Evolutionary conservation across 371 early-diverging fungal species (phyloP).

Genomic region (Mortierella sp.): DNA sequence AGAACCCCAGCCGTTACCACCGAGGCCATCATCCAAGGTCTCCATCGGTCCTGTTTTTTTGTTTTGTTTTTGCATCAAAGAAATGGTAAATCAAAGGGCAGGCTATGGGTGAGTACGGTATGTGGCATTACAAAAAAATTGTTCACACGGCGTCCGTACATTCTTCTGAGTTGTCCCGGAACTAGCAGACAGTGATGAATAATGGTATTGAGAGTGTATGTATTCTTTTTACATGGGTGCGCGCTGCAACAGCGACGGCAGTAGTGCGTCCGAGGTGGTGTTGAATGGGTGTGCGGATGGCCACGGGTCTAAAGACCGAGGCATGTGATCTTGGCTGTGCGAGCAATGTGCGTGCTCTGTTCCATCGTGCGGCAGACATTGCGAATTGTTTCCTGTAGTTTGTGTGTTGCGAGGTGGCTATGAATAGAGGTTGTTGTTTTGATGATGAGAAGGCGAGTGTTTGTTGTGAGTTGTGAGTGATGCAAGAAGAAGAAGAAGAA

Average conservation of each 20-base stretch:
- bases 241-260: conserved; percentile 23
- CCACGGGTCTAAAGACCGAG: background rate
- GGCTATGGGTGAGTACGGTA: background rate
- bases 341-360: conserved; percentile 29
- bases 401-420: background rate
- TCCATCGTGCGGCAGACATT: conserved; percentile 41
- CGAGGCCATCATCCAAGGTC: conserved; percentile 46
- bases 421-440: background rate
- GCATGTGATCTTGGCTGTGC: conserved; percentile 14
- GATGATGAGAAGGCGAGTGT: background rate
- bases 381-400: too few species aligned
- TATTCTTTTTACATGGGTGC: conserved; percentile 18
- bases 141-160: background rate
- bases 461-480: background rate
- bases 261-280: conserved; percentile 42
- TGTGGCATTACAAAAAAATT: background rate
- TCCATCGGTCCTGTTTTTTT: conserved; percentile 27
- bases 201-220: background rate
- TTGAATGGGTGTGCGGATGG: conserved; percentile 40
- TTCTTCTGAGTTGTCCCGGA: background rate
- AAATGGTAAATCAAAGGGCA: background rate
- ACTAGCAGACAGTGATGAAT: background rate
- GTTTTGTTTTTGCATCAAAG: background rate
- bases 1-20: conserved; percentile 41
- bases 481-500: background rate